These are phyloP conservation scores for Fraxinus albicans DNA, from an alignment of 305 asterid species.

Conservation along the genomic window DNA sequence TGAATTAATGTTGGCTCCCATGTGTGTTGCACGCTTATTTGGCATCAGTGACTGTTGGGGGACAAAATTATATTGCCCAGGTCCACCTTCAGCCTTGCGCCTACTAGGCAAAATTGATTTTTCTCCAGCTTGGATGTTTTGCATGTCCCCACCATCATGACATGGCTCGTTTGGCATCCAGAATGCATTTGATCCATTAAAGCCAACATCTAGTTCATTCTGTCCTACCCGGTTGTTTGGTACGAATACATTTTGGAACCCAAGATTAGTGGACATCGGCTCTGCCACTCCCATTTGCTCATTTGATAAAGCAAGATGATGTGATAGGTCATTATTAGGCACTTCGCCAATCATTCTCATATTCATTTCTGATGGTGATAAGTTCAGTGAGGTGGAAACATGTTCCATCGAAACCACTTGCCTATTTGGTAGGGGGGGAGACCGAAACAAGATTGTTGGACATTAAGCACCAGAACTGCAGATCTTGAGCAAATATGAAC, in stretches of 20 bases:
- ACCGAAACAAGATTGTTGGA: slow-evolving; percentile 41
- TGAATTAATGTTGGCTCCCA: slow-evolving; percentile 32
- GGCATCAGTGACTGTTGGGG: slow-evolving; percentile 44
- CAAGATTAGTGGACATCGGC: slow-evolving; percentile 7
- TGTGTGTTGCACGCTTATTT: slow-evolving; percentile 52
- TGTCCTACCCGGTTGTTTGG: slow-evolving; percentile 26
- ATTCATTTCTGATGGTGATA: slow-evolving; percentile 23
- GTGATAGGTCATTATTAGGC: slow-evolving; percentile 23
- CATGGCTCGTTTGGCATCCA: slow-evolving; percentile 37
- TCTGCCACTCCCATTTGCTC: slow-evolving; percentile 23
- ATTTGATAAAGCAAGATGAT: slow-evolving; percentile 29
- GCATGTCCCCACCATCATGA: slow-evolving; percentile 23
- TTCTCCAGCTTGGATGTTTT: slow-evolving; percentile 35
- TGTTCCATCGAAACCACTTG: slow-evolving; percentile 22
- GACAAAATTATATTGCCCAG: slow-evolving; percentile 25
- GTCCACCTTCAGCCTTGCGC: slow-evolving; percentile 75
- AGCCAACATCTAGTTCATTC: slow-evolving; percentile 32
- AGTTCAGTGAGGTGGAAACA: slow-evolving; percentile 22
- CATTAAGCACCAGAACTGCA: slow-evolving; percentile 24
- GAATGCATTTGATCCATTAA: slow-evolving; percentile 30
- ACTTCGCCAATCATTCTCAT: slow-evolving; percentile 19
- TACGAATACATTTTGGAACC: slow-evolving; percentile 19
- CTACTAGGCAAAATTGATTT: slow-evolving; percentile 50
- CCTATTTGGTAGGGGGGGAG: slow-evolving; percentile 27
- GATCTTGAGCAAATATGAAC: not conserved